phyloP scores from a whole-genome alignment of 805 yeast species.

The Myxozyma udenii region DNA sequence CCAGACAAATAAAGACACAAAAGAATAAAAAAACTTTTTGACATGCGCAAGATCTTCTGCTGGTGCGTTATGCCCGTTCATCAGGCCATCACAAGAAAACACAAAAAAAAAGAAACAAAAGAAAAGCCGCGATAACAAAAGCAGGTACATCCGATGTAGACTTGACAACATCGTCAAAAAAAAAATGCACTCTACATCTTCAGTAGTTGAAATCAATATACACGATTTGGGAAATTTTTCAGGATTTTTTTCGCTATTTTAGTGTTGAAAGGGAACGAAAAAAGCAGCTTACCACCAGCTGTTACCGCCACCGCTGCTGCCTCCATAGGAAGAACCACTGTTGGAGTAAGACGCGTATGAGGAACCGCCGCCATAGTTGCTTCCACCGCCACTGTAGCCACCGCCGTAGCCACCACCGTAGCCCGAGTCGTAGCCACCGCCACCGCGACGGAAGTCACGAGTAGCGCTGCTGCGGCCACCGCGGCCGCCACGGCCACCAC shows the following conservation, averaged over 20 bases:
- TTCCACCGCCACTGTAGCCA: constrained; percentile 40
- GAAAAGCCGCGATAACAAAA: neutral
- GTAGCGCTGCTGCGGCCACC: constrained; percentile 39
- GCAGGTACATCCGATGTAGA: neutral
- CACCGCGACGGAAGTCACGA: constrained; percentile 53
- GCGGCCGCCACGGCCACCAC: constrained; percentile 45
- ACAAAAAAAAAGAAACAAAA: constrained; percentile 1
- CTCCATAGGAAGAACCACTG: constrained; percentile 17
- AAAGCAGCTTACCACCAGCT: constrained; percentile 22
- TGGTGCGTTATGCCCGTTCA: no score
- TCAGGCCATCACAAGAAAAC: no score
- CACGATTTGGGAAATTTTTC: no score
- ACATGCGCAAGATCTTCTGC: no score
- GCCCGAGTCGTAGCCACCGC: constrained; percentile 36
- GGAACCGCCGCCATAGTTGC: constrained; percentile 43
- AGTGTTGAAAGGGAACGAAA: no score
- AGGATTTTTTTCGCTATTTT: no score
- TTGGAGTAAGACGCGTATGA: constrained; percentile 53
- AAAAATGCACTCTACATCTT: no score
- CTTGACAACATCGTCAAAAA: no score
- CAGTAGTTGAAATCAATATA: no score
- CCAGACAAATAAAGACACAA: constrained; percentile 1
- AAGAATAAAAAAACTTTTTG: neutral
- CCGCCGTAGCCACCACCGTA: constrained; percentile 36
- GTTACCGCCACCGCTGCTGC: constrained; percentile 15